Conservation (phyloP, 176 grass and related monocot genomes). For the Ensete glaucum region DNA sequence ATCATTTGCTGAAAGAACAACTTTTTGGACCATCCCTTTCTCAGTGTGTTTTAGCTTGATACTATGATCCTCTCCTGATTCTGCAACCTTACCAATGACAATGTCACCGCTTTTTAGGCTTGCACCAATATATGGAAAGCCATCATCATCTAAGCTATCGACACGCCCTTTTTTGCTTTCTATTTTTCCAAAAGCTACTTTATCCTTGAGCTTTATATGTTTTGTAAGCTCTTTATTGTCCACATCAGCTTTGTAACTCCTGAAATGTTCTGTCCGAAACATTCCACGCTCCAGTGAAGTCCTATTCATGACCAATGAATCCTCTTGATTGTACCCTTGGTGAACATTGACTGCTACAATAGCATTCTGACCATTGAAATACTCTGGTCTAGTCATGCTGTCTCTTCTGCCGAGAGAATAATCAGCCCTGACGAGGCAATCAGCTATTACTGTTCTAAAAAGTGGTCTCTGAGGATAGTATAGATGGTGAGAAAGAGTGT, state of each 20-base stretch:
- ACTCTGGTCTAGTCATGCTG: constrained; percentile 53
- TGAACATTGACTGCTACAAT: constrained; percentile 96
- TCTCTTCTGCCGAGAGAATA: constrained; percentile 47
- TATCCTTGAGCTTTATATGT: constrained; percentile 58
- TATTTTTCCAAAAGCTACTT: constrained; percentile 72
- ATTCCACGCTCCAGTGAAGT: constrained; percentile 89
- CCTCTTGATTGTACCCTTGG: constrained; percentile 96
- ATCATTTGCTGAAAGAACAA: constrained; percentile 86
- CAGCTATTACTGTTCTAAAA: constrained; percentile 76
- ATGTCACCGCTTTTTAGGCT: constrained; percentile 94
- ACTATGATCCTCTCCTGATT: constrained; percentile 78
- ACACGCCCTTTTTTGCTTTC: constrained; percentile 88
- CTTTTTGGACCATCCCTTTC: constrained; percentile 93
- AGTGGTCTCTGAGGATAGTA: constrained; percentile 89
- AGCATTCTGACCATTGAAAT: constrained; percentile 95
- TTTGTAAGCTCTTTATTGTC: constrained; percentile 60
- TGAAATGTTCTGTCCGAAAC: constrained; percentile 77
- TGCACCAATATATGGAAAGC: constrained; percentile 77
- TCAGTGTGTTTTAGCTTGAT: constrained; percentile 93
- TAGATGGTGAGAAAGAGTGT: constrained; percentile 82
- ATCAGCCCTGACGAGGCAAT: constrained; percentile 62
- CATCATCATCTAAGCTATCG: constrained; percentile 90
- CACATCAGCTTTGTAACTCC: constrained; percentile 81
- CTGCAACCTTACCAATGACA: constrained; percentile 77
- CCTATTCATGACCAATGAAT: constrained; percentile 95